Percentiles rank a stretch among this genome's conserved stretches.
Conservation (phyloP, 352 stramenopile genomes). For the Globisporangium mamillatum region DNA sequence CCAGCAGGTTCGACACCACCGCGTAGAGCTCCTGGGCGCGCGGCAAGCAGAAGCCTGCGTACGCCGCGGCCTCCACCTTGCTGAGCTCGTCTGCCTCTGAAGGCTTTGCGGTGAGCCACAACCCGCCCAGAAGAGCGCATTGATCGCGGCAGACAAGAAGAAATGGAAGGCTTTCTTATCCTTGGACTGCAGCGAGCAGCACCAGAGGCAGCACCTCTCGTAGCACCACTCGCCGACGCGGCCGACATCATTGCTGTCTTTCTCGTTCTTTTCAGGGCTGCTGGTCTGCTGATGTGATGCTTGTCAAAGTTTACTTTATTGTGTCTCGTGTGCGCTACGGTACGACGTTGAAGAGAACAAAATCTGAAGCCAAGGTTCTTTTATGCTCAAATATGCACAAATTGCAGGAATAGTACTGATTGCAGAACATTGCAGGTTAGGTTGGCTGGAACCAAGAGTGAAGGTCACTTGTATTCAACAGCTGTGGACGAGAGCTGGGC, state of each 20-base stretch:
- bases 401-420: not conserved
- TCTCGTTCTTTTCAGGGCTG: not conserved
- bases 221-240: too few relatives aligned
- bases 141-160: not conserved
- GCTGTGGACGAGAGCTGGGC: not conserved
- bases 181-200: not conserved
- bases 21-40: not conserved
- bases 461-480: not conserved
- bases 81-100: not conserved
- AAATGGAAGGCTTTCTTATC: not conserved
- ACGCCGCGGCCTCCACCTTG: not conserved
- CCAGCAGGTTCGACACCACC: not conserved
- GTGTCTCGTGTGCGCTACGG: not conserved
- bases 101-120: not conserved
- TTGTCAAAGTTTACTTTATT: slow-evolving; percentile 1
- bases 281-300: not conserved
- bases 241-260: too few relatives aligned
- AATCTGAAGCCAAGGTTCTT: not conserved
- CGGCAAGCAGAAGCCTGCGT: not conserved
- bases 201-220: not conserved
- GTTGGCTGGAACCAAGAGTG: not conserved
- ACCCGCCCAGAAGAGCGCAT: not conserved
- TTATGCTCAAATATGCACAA: not conserved
- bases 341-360: not conserved
- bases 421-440: not conserved